Percentiles rank a stretch among this genome's conserved stretches.
These are phyloP conservation scores for Fusarium mexicanum DNA, from an alignment of 2,329 filamentous ascomycete genomes.

Conservation along the genomic window DNA sequence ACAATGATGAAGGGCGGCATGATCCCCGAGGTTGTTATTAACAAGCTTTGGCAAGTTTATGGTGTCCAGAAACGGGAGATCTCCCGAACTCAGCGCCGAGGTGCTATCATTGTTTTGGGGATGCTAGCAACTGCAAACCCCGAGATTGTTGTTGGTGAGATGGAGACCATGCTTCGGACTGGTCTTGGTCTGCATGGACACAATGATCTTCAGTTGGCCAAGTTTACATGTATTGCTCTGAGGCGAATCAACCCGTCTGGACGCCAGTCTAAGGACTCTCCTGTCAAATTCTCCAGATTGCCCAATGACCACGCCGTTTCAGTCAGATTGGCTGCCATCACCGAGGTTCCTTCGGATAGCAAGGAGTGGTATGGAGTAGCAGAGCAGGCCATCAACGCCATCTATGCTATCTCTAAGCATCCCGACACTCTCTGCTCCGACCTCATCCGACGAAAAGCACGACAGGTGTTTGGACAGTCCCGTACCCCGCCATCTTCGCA, in stretches of 20 bases:
- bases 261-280: slow-evolving; percentile 79
- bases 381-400: slow-evolving; percentile 94
- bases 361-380: slow-evolving; percentile 97
- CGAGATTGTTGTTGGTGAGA: slow-evolving; percentile 92
- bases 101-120: slow-evolving; percentile 93
- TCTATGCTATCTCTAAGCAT: slow-evolving; percentile 93
- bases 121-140: slow-evolving; percentile 96
- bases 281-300: slow-evolving; percentile 76
- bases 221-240: slow-evolving; percentile 94
- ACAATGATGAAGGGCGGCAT: slow-evolving; percentile 97
- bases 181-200: slow-evolving; percentile 85
- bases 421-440: slow-evolving; percentile 94
- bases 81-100: slow-evolving; percentile 87
- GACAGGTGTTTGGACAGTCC: slow-evolving; percentile 72
- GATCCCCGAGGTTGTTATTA: slow-evolving; percentile 84
- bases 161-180: slow-evolving; percentile 92
- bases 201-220: slow-evolving; percentile 86
- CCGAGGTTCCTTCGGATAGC: slow-evolving; percentile 85
- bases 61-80: slow-evolving; percentile 94
- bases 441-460: slow-evolving; percentile 87
- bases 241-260: slow-evolving; percentile 88
- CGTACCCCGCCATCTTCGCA: slow-evolving; percentile 56
- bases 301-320: slow-evolving; percentile 93
- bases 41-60: slow-evolving; percentile 98
- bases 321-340: slow-evolving; percentile 80